Evolutionary conservation across 768 basidiomycete genomes (phyloP).

Genomic region (Filobasidium floriforme): DNA sequence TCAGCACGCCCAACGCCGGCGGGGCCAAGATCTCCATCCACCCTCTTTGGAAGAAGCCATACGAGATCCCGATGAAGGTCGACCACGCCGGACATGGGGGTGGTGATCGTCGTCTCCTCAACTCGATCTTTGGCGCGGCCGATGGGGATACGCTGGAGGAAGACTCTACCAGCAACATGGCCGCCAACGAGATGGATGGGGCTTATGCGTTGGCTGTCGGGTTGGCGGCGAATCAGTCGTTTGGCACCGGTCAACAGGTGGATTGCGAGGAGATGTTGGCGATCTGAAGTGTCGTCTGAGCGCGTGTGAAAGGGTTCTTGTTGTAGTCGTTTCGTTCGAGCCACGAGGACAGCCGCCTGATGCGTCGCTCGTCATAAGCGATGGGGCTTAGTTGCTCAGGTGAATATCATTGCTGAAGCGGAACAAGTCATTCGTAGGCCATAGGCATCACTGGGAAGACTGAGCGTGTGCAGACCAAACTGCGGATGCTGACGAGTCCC

Average conservation of each 20-base stretch:
- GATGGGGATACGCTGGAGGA: slow-evolving; percentile 48
- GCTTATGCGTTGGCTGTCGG: slow-evolving; percentile 51
- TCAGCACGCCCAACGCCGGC: slow-evolving; percentile 49
- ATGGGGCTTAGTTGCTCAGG: no score
- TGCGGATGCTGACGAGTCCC: no score
- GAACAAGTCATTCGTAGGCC: no score
- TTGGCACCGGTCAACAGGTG: slow-evolving; percentile 50
- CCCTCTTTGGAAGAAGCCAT: slow-evolving; percentile 49
- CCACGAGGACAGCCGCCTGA: no score
- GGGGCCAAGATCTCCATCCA: slow-evolving; percentile 50
- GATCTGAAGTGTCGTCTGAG: no score
- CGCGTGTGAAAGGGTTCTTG: no score
- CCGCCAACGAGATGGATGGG: slow-evolving; percentile 52
- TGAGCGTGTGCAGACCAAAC: no score
- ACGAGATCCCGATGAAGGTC: slow-evolving; percentile 47
- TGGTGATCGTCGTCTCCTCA: slow-evolving; percentile 52
- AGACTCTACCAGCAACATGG: slow-evolving; percentile 50
- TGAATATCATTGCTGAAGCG: no score
- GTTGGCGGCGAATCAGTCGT: slow-evolving; percentile 52
- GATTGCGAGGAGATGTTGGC: slow-evolving; percentile 43
- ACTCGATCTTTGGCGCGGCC: slow-evolving; percentile 50
- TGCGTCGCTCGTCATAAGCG: no score
- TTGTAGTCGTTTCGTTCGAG: no score
- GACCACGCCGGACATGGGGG: slow-evolving; percentile 52
- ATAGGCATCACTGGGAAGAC: no score